These are phyloP conservation scores for Amoebophrya sp. DNA, from an alignment of 169 alveolate genomes.

Conservation along the genomic window DNA sequence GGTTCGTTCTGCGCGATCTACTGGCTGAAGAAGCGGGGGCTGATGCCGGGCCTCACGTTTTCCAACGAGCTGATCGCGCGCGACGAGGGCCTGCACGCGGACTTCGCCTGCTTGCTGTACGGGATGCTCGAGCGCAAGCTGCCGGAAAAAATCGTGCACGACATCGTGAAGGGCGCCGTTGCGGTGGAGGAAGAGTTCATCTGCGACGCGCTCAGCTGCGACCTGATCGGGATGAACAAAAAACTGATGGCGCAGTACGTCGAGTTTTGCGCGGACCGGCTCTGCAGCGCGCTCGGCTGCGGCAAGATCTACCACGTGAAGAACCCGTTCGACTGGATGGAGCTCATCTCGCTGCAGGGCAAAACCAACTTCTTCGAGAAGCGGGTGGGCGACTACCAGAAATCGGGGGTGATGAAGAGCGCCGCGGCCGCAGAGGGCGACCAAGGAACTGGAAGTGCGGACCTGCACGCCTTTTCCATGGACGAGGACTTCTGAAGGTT, in stretches of 20 bases:
- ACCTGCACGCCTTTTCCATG: conserved; percentile 27
- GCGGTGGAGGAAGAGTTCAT: conserved; percentile 89
- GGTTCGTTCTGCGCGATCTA: conserved; percentile 93
- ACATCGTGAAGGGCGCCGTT: conserved; percentile 89
- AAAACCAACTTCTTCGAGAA: conserved; percentile 98
- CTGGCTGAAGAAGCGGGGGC: conserved; percentile 95
- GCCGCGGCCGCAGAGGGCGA: conserved; percentile 47
- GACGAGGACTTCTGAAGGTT: conserved; percentile 44
- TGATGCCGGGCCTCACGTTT: conserved; percentile 91
- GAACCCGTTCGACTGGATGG: conserved; percentile 99
- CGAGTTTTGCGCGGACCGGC: conserved; percentile 95
- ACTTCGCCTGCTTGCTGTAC: conserved; percentile 91
- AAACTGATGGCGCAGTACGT: conserved; percentile 85
- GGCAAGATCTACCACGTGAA: conserved; percentile 72
- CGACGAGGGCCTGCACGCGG: conserved; percentile 99
- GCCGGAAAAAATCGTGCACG: conserved; percentile 73
- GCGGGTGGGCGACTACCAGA: conserved; percentile 95
- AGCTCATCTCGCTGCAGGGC: conserved; percentile 90
- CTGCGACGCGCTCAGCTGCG: conserved; percentile 91
- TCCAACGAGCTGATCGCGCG: conserved; percentile 92
- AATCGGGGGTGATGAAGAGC: conserved; percentile 85
- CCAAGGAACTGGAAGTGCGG: conserved; percentile 7
- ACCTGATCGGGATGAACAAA: conserved; percentile 95
- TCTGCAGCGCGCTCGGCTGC: conserved; percentile 78
- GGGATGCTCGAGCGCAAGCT: conserved; percentile 64